Conservation (phyloP, 345 rosid species). For the Salix suchowensis region DNA sequence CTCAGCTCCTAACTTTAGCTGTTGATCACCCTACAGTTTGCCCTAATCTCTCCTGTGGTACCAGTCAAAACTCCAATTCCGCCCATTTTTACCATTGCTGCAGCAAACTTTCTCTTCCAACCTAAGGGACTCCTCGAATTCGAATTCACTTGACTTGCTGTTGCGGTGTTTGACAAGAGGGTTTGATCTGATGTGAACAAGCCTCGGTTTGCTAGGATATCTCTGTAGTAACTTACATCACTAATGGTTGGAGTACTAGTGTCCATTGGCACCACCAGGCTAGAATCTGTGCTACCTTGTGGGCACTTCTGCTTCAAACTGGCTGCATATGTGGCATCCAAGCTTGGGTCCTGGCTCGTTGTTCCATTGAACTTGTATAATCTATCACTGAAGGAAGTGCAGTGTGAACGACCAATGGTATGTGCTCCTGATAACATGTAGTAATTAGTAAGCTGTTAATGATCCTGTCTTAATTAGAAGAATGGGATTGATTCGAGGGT, state of each 20-base stretch:
- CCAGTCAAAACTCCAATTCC: slow-evolving; percentile 12
- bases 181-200: slow-evolving; percentile 26
- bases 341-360: slow-evolving; percentile 13
- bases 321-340: slow-evolving; percentile 14
- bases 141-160: slow-evolving; percentile 11
- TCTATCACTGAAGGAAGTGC: slow-evolving; percentile 18
- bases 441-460: not conserved
- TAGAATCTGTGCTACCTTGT: slow-evolving; percentile 1
- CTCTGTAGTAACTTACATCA: slow-evolving; percentile 14
- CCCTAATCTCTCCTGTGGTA: slow-evolving; percentile 17
- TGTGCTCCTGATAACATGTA: slow-evolving; percentile 17
- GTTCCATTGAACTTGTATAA: slow-evolving; percentile 17
- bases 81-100: slow-evolving; percentile 32
- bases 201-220: slow-evolving; percentile 17
- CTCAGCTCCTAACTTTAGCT: not conserved
- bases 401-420: slow-evolving; percentile 21
- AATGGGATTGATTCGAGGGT: not conserved
- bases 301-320: slow-evolving; percentile 22
- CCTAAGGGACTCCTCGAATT: slow-evolving; percentile 7
- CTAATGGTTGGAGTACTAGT: slow-evolving; percentile 4
- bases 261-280: slow-evolving; percentile 23
- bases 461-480: not conserved
- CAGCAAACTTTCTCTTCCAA: slow-evolving; percentile 21
- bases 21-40: slow-evolving; percentile 18
- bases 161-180: slow-evolving; percentile 13